phyloP scores from a whole-genome alignment of 495 filamentous ascomycete genomes.

The Acidomyces sp. region DNA sequence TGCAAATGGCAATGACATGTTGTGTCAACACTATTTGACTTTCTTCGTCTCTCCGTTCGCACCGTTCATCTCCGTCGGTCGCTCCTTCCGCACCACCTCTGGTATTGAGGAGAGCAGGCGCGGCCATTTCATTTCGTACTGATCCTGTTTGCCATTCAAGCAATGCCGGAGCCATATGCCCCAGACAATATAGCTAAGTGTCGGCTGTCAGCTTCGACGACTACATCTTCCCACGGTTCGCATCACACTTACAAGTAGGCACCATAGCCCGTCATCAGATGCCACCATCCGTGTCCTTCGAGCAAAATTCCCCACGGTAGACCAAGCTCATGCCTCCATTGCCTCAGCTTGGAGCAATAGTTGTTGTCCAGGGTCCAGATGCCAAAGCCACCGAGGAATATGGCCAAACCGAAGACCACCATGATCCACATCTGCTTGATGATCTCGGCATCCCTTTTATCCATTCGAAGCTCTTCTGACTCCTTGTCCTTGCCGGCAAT shows the following conservation, averaged over 20 bases:
- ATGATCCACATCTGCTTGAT: conserved; percentile 64
- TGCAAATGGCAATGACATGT: no score
- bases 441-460: conserved; percentile 44
- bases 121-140: conserved; percentile 65
- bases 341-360: conserved; percentile 59
- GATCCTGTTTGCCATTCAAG: conserved; percentile 60
- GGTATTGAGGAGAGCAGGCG: conserved; percentile 50
- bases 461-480: conserved; percentile 31
- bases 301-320: conserved; percentile 83
- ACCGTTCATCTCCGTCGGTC: background rate
- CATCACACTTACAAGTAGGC: conserved; percentile 64
- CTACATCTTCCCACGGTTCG: background rate
- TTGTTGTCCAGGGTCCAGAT: conserved; percentile 82
- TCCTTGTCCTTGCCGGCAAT: conserved; percentile 13
- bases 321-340: conserved; percentile 57
- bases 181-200: no score
- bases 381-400: conserved; percentile 72
- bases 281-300: conserved; percentile 97
- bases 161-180: conserved; percentile 76
- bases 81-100: conserved; percentile 44
- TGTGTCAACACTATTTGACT: conserved; percentile 23
- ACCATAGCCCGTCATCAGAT: conserved; percentile 51
- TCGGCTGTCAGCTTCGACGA: background rate
- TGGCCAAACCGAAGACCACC: conserved; percentile 52
- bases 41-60: conserved; percentile 35